Evolutionary conservation across 23 red algal species (phyloP), one percentile per base, ranked within the genome.

Genomic region (Gracilariopsis chorda): DNA sequence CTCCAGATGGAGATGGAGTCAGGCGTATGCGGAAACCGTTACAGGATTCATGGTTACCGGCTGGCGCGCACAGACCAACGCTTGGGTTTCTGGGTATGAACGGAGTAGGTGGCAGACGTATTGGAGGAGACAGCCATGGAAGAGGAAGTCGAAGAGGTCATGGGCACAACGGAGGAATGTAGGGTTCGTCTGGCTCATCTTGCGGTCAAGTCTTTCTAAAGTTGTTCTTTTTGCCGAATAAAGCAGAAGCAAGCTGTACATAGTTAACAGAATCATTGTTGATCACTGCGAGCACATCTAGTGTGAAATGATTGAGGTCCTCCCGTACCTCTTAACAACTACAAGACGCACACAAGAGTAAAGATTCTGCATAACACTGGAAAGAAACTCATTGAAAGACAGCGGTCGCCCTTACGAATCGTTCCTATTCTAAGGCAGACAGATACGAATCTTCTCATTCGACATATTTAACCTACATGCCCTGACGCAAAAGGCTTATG

Each of bases 291-390:
- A n/a, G n/a, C n/a, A n/a, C n/a, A n/a, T n/a, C n/a, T n/a, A n/a
- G n/a, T n/a, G n/a, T n/a, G n/a, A n/a, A n/a, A n/a, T n/a, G n/a
- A n/a, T n/a, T n/a, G n/a, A n/a, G n/a, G n/a, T n/a, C n/a, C n/a
- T n/a, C n/a, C n/a, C n/a, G n/a, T n/a, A n/a, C n/a, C n/a, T n/a
- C n/a, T n/a, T n/a, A n/a, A n/a, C n/a, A n/a, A n/a, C n/a, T n/a
- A n/a, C n/a, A n/a, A n/a, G n/a, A n/a, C n/a, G n/a, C n/a, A n/a
- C n/a, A n/a, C n/a, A n/a, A n/a, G 37, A 73, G 47, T 73, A 73
- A 73, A 73, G 37, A 36, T 12, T 73, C 67, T 73, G 67, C 67
- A 73, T 73, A 73, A 73, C 67, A 73, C n/a, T n/a, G n/a, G n/a
- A n/a, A n/a, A n/a, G n/a, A n/a, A n/a, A n/a, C n/a, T n/a, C n/a